Evolutionary conservation across 23 red algal genomes (phyloP).

Genomic region (Agarophyton chilense): DNA sequence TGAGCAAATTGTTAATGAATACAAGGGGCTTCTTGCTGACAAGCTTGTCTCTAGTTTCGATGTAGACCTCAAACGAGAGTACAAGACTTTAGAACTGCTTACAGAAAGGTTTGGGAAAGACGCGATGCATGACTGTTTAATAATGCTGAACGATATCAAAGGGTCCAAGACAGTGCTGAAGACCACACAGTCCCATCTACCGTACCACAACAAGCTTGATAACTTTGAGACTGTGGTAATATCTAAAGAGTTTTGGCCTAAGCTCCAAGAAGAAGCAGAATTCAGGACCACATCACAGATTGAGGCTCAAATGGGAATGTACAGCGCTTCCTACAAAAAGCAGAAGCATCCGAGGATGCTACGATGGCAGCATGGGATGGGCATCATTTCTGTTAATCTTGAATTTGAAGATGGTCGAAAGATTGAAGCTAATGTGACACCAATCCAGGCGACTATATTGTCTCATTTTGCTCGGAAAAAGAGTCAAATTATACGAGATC

Average conservation of each 20-base stretch:
- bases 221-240: conserved; percentile 57
- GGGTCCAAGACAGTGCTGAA: conserved; percentile 43
- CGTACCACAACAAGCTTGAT: not conserved
- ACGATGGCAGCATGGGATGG: conserved; percentile 58
- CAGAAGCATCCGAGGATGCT: conserved; percentile 66
- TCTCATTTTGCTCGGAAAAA: conserved; percentile 34
- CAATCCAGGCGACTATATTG: conserved; percentile 60
- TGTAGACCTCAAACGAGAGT: conserved; percentile 61
- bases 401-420: conserved; percentile 49
- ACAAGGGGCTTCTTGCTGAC: conserved; percentile 70
- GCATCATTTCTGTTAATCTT: conserved; percentile 19
- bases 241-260: conserved; percentile 78
- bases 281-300: conserved; percentile 39
- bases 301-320: conserved; percentile 43
- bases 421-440: conserved; percentile 18
- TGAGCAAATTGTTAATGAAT: conserved; percentile 81
- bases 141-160: conserved; percentile 74
- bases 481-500: conserved; percentile 4
- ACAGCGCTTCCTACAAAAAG: conserved; percentile 41
- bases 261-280: conserved; percentile 57
- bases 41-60: conserved; percentile 57
- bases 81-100: conserved; percentile 41
- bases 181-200: not conserved
- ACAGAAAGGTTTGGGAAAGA: conserved; percentile 66
- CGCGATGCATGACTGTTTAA: conserved; percentile 67